A percentile compares a stretch with the other conserved stretches of the same genome.
phyloP scores from a whole-genome alignment of 768 basidiomycete species.

The Lactifluus piperatus region DNA sequence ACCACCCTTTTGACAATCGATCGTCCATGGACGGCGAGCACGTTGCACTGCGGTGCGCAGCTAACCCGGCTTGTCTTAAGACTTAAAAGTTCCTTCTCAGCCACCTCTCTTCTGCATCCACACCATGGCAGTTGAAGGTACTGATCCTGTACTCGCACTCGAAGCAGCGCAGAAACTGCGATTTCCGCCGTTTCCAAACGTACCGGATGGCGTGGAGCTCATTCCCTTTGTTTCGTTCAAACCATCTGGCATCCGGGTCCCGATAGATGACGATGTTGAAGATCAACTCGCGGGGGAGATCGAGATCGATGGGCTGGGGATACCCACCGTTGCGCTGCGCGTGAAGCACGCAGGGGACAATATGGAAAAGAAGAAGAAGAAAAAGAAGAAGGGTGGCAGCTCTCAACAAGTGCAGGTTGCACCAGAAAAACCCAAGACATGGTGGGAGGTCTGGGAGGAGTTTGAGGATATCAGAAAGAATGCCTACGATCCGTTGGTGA shows the following conservation, averaged over 20 bases:
- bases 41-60: neutral
- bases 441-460: conserved; percentile 71
- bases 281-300: conserved; percentile 24
- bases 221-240: conserved; percentile 49
- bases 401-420: conserved; percentile 21
- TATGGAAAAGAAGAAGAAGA: conserved; percentile 49
- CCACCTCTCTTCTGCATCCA: neutral
- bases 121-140: neutral
- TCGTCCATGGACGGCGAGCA: neutral
- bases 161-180: conserved; percentile 19
- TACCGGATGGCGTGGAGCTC: conserved; percentile 39
- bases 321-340: conserved; percentile 52
- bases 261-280: conserved; percentile 29
- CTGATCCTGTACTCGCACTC: neutral
- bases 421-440: conserved; percentile 30
- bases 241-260: conserved; percentile 48
- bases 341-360: conserved; percentile 46
- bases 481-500: conserved; percentile 32
- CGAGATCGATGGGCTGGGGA: conserved; percentile 59
- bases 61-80: neutral
- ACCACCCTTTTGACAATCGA: neutral
- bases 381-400: conserved; percentile 33
- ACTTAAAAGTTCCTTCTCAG: neutral
- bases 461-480: conserved; percentile 41
- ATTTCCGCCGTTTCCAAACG: conserved; percentile 42